phyloP scores from a whole-genome alignment of 2,329 filamentous ascomycete species.

The Beauveria australis region DNA sequence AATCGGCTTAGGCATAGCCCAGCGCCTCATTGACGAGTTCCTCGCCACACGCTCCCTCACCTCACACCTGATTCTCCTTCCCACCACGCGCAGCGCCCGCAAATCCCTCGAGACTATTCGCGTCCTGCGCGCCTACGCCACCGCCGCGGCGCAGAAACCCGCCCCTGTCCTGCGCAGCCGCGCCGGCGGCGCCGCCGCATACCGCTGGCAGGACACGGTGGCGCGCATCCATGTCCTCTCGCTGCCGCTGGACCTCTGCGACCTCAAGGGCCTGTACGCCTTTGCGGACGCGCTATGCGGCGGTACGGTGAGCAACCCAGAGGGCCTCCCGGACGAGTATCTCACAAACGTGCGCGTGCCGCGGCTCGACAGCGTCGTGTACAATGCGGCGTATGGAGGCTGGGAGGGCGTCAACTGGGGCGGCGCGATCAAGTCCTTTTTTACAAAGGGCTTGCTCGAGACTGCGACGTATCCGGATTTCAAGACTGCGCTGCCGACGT shows the following conservation, averaged over 20 bases:
- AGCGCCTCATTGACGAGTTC: slow-evolving; percentile 86
- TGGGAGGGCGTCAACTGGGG: slow-evolving; percentile 74
- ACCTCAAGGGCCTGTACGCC: slow-evolving; percentile 41
- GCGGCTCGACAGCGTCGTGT: slow-evolving; percentile 68
- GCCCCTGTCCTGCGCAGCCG: slow-evolving; percentile 31
- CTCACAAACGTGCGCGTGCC: slow-evolving; percentile 46
- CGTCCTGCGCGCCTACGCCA: slow-evolving; percentile 52
- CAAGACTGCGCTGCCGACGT: slow-evolving; percentile 54
- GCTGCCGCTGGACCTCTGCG: slow-evolving; percentile 52
- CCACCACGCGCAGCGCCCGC: slow-evolving; percentile 67
- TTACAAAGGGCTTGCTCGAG: slow-evolving; percentile 55
- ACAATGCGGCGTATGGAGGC: slow-evolving; percentile 84
- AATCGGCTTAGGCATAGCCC: slow-evolving; percentile 74
- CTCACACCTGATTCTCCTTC: slow-evolving; percentile 68
- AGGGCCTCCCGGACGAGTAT: slow-evolving; percentile 27
- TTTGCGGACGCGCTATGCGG: slow-evolving; percentile 39
- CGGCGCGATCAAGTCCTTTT: slow-evolving; percentile 41
- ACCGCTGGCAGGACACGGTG: slow-evolving; percentile 31
- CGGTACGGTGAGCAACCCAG: slow-evolving; percentile 38
- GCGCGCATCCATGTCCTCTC: slow-evolving; percentile 50
- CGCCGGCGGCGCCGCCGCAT: slow-evolving; percentile 20
- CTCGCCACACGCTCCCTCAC: slow-evolving; percentile 57
- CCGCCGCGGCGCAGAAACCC: slow-evolving; percentile 29
- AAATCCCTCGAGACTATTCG: slow-evolving; percentile 69
- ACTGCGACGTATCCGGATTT: slow-evolving; percentile 69